Percentiles rank a stretch among this genome's conserved stretches.
These are phyloP conservation scores for Cucumis sativus DNA, from an alignment of 306 rosid genomes.

Conservation along the genomic window DNA sequence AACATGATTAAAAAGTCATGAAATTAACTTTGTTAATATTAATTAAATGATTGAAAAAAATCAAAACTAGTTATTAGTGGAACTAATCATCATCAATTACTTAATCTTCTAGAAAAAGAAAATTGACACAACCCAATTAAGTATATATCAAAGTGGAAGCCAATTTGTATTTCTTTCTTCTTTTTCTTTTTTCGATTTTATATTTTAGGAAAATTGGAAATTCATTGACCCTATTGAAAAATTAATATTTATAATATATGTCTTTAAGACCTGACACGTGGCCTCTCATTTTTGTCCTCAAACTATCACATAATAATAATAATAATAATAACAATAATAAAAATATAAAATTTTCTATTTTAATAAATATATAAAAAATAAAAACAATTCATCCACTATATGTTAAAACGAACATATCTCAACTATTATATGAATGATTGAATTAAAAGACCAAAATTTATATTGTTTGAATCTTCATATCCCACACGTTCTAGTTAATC, in stretches of 20 bases:
- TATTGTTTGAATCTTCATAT: too few species aligned
- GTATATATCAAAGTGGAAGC: not conserved
- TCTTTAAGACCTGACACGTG: not conserved
- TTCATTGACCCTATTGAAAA: not conserved
- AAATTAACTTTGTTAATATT: not conserved
- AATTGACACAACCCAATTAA: not conserved
- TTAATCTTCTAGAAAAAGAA: not conserved
- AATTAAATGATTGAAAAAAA: not conserved
- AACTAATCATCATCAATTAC: not conserved
- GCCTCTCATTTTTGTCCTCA: not conserved
- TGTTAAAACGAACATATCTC: too few species aligned
- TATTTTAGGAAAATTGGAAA: not conserved
- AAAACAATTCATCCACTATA: too few species aligned
- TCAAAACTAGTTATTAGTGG: not conserved
- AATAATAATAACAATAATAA: not conserved
- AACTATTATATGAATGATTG: too few species aligned
- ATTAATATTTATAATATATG: not conserved
- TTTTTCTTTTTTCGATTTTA: not conserved
- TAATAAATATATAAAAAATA: too few species aligned
- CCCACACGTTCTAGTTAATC: too few species aligned
- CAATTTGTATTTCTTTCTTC: not conserved
- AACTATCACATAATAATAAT: not conserved
- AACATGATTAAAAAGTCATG: not conserved
- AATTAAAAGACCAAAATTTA: too few species aligned
- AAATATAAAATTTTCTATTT: not conserved